Evolutionary conservation across 768 basidiomycete species (phyloP).

Genomic region (Termitomyces sp.): DNA sequence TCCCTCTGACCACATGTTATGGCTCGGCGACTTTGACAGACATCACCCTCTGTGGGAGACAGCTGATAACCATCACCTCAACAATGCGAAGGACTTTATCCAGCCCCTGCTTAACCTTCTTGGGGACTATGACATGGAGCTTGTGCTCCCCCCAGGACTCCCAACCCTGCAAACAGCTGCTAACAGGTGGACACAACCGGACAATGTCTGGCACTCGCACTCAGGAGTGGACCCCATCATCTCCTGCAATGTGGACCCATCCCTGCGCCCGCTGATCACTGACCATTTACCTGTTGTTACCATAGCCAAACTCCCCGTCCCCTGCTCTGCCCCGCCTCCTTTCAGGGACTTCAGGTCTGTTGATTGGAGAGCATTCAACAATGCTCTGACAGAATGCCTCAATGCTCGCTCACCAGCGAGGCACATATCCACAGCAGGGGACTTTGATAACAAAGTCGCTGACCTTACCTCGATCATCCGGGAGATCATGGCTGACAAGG

Average conservation of each 20-base stretch:
- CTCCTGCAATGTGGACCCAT: background rate
- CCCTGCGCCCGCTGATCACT: constrained; percentile 14
- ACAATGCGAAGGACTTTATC: background rate
- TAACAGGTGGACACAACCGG: background rate
- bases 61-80: constrained; percentile 1
- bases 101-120: background rate
- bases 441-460: constrained; percentile 2
- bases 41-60: constrained; percentile 5
- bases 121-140: background rate
- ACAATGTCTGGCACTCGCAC: constrained; percentile 3
- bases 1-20: background rate
- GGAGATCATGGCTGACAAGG: background rate
- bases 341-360: constrained; percentile 17
- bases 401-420: background rate
- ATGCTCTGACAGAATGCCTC: constrained; percentile 2
- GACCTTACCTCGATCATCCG: constrained; percentile 6
- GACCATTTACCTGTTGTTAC: constrained; percentile 33
- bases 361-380: constrained; percentile 20
- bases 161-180: background rate
- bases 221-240: background rate
- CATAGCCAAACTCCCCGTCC: constrained; percentile 13
- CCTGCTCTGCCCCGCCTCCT: background rate
- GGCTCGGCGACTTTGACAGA: background rate
- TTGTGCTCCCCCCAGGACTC: background rate
- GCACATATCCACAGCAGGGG: too few relatives aligned